Evolutionary conservation across 306 rosid genomes (phyloP).

Genomic region (Castanea sativa): DNA sequence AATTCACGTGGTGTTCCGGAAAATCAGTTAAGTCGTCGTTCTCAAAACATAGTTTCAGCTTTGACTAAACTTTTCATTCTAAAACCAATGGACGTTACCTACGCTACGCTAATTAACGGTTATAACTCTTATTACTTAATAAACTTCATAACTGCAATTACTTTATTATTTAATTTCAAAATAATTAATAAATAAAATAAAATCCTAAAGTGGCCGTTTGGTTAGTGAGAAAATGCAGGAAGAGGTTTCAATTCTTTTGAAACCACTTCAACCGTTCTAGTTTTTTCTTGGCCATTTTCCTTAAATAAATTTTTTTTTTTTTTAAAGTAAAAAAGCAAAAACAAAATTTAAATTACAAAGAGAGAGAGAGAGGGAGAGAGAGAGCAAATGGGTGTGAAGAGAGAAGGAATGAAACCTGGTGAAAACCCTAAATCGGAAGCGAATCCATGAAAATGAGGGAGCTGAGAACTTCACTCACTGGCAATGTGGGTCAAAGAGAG

Average conservation of each 20-base stretch:
- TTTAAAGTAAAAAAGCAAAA: neutral
- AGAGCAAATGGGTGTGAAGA: neutral
- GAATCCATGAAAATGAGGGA: neutral
- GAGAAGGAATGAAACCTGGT: neutral
- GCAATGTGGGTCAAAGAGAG: neutral
- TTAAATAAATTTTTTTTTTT: too few relatives aligned
- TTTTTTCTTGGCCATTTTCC: too few relatives aligned
- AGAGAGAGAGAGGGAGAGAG: neutral
- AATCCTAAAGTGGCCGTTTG: neutral
- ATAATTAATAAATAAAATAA: neutral
- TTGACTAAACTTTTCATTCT: neutral
- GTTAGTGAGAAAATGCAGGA: constrained; percentile 21
- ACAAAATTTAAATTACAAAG: neutral
- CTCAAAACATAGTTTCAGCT: neutral
- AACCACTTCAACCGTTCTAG: too few relatives aligned
- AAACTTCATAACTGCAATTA: too few relatives aligned
- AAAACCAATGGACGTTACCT: neutral
- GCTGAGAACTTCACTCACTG: neutral
- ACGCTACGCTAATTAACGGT: neutral
- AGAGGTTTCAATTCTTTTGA: too few relatives aligned
- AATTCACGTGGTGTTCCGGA: constrained; percentile 2
- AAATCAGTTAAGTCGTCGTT: constrained; percentile 5
- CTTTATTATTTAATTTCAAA: too few relatives aligned
- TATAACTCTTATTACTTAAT: neutral
- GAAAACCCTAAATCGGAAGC: neutral